These are phyloP conservation scores for Syzygium syzygioides DNA, from an alignment of 441 rosid genomes.

Conservation along the genomic window DNA sequence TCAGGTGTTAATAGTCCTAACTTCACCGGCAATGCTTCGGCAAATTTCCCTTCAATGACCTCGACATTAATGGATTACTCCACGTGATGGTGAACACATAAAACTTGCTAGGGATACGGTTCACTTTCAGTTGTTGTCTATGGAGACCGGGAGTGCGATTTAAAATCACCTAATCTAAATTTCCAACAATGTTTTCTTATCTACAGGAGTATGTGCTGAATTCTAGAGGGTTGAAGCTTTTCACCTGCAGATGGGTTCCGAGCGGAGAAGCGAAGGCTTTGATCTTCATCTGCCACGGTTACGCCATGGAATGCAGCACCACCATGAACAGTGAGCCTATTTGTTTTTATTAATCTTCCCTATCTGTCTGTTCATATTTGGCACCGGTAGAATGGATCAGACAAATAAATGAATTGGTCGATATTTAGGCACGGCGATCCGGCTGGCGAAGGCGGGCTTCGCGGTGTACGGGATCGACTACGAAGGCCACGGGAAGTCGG, in stretches of 20 bases:
- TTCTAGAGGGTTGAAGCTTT: conserved; percentile 48
- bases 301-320: conserved; percentile 93
- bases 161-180: neutral
- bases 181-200: neutral
- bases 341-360: neutral
- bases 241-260: conserved; percentile 71
- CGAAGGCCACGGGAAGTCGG: conserved; percentile 89
- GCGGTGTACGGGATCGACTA: conserved; percentile 73
- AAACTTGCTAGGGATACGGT: neutral
- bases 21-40: neutral
- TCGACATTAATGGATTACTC: neutral
- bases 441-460: conserved; percentile 64
- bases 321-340: conserved; percentile 71
- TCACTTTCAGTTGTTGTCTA: no score
- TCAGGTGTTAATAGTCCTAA: no score
- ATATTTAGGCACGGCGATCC: conserved; percentile 55
- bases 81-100: neutral
- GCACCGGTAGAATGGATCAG: neutral
- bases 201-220: conserved; percentile 42
- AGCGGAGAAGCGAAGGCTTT: conserved; percentile 38
- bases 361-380: neutral
- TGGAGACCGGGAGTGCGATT: neutral
- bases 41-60: neutral
- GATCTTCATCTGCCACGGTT: conserved; percentile 84
- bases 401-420: neutral